These are phyloP conservation scores for Globisporangium ultimum DNA, from an alignment of 352 stramenopile genomes.

Conservation along the genomic window DNA sequence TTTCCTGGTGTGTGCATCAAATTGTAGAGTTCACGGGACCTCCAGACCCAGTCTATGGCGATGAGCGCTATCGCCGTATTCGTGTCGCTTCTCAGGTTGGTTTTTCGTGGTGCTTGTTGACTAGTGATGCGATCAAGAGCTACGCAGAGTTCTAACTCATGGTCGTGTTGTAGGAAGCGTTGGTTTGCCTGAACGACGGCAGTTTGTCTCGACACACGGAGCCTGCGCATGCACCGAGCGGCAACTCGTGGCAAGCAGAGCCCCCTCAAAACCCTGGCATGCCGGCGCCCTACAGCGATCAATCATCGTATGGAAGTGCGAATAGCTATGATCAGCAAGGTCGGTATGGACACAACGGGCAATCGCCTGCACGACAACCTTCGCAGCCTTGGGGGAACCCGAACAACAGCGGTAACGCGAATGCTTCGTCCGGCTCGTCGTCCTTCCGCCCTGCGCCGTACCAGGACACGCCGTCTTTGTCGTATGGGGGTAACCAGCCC, in stretches of 20 bases:
- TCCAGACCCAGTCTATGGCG: constrained; percentile 71
- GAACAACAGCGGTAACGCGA: constrained; percentile 12
- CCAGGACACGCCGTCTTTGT: constrained; percentile 39
- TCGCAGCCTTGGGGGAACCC: constrained; percentile 46
- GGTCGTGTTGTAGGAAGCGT: constrained; percentile 39
- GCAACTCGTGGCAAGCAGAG: constrained; percentile 21
- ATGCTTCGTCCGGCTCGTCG: constrained; percentile 6
- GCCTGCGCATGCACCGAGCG: constrained; percentile 16
- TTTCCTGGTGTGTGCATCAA: constrained; percentile 2
- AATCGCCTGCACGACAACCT: constrained; percentile 4
- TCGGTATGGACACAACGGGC: constrained; percentile 7
- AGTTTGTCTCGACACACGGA: constrained; percentile 53
- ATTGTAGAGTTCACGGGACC: constrained; percentile 69
- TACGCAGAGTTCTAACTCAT: too few species aligned
- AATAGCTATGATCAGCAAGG: constrained; percentile 17
- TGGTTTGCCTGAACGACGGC: constrained; percentile 77
- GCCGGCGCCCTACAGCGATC: constrained; percentile 12
- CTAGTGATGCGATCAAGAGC: too few species aligned
- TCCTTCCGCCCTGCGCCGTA: constrained; percentile 46
- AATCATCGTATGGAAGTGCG: constrained; percentile 11
- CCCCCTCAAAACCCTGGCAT: background rate
- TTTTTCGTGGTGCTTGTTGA: background rate
- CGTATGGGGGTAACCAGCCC: constrained; percentile 18
- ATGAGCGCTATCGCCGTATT: constrained; percentile 85
- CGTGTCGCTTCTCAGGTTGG: constrained; percentile 66